Base-by-base conservation (phyloP, 495 filamentous ascomycete species). In the Apiosordaria backusii region DNA sequence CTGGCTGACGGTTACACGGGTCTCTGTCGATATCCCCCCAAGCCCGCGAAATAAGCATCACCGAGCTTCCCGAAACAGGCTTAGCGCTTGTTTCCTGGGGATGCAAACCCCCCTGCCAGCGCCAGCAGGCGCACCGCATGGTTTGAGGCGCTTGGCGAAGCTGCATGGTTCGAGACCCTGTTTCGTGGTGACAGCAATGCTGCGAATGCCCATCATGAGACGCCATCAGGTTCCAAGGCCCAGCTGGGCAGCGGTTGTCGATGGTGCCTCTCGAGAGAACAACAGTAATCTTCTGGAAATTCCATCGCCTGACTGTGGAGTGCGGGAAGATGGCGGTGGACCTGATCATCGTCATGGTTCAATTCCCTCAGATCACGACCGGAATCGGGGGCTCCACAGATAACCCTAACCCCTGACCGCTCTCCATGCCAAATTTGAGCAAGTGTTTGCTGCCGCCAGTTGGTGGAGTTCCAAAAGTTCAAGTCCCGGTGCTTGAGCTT, bases 1-100 rank as follows among this genome's bases (percentile, higher is more conserved):
- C 59, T 61, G 59, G 59, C 59, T 61, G 59, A 61, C 26, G 4
- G 59, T 61, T 61, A 61, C 24, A 61, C 59, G 24, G 53, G 23
- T 24, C 18, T 18, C 9, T n/a, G 19, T 57, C 53, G 23, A 24
- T 35, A 60, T 24, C 9, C 21, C 26, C 22, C 27, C 59, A 61
- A 40, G 27, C 16, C 6, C 35, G 35, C 35, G 35, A 59, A 59
- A 59, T 26, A 59, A 59, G 16, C 59, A 61, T n/a, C 59, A 61
- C 59, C 59, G 59, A 61, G 21, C 59, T 61, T 45, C 29, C 59
- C 59, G 5, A 19, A 61, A 45, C 26, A 9, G n/a, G 59, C n/a
- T n/a, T 55, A 55, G 52, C 18, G 52, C 10, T 45, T 29, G 27
- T 29, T 29, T 29, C 27, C 27, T 7, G 4, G 27, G 27, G 27